phyloP scores from a whole-genome alignment of 257 asterid genomes.

The Parsonsia alboflavescens region DNA sequence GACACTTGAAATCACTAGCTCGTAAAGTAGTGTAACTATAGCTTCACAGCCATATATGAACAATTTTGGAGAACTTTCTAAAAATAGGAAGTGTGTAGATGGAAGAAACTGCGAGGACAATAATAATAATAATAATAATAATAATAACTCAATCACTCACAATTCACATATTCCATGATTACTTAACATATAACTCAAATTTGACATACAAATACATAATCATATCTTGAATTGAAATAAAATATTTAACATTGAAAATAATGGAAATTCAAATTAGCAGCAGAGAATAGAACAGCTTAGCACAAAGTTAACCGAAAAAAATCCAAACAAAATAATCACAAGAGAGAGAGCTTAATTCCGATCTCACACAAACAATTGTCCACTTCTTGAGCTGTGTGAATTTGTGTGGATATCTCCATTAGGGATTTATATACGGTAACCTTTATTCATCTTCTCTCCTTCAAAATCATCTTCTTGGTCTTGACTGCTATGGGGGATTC shows the following conservation, averaged over 20 bases:
- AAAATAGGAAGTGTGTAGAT: background rate
- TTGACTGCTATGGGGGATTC: background rate
- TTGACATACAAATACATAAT: constrained; percentile 14
- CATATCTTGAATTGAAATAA: background rate
- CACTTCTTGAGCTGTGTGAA: background rate
- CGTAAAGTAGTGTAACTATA: too few species aligned
- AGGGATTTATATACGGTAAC: constrained; percentile 29
- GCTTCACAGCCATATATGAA: too few species aligned
- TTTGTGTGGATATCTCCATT: constrained; percentile 12
- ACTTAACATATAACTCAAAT: background rate
- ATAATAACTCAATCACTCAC: too few species aligned
- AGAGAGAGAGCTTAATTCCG: background rate
- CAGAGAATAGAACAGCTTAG: background rate
- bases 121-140: too few species aligned
- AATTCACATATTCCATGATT: background rate
- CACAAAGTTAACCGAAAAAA: background rate
- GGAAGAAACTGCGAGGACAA: background rate
- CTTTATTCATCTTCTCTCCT: constrained; percentile 1
- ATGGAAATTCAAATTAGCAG: constrained; percentile 4
- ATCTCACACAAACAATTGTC: constrained; percentile 18
- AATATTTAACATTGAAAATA: constrained; percentile 9
- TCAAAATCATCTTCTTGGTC: constrained; percentile 2
- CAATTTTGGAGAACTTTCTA: background rate
- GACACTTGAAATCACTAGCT: too few species aligned
- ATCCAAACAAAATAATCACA: constrained; percentile 16